phyloP scores from a whole-genome alignment of 2,329 filamentous ascomycete genomes.

The Zymoseptoria tritici region DNA sequence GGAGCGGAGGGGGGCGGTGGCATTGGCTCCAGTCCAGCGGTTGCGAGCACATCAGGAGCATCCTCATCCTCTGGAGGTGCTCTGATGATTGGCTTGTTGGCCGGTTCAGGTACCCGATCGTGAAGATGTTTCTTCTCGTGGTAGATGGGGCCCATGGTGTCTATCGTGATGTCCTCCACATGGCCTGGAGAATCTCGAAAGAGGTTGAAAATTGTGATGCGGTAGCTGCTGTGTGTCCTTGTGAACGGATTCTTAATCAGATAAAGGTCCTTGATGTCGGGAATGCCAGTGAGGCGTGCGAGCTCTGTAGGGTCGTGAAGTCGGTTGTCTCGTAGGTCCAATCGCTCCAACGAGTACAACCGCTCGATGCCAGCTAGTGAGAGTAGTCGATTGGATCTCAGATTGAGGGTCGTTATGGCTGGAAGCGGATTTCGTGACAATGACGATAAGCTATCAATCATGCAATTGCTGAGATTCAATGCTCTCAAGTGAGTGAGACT shows the following conservation, averaged over 20 bases:
- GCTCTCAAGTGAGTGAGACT: constrained; percentile 81
- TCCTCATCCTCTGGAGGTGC: constrained; percentile 54
- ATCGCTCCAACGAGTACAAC: constrained; percentile 75
- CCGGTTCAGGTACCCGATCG: constrained; percentile 69
- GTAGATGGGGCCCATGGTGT: constrained; percentile 74
- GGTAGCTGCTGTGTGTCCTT: constrained; percentile 75
- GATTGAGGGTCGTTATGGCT: constrained; percentile 85
- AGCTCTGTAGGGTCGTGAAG: constrained; percentile 87
- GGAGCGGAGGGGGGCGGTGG: constrained; percentile 6
- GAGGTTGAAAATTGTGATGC: constrained; percentile 88
- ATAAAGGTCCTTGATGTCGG: constrained; percentile 87
- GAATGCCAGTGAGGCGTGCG: constrained; percentile 80
- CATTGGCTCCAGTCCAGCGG: constrained; percentile 9
- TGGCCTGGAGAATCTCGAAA: constrained; percentile 88
- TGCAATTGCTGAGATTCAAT: constrained; percentile 89
- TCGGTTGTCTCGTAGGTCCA: constrained; percentile 86
- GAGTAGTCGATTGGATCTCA: constrained; percentile 77
- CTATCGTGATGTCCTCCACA: constrained; percentile 82
- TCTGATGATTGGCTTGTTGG: constrained; percentile 71
- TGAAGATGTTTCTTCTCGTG: constrained; percentile 76
- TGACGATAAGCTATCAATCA: constrained; percentile 92
- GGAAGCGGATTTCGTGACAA: constrained; percentile 78
- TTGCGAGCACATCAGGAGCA: constrained; percentile 2
- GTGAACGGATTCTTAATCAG: constrained; percentile 88
- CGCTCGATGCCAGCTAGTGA: constrained; percentile 87